phyloP scores from a whole-genome alignment of 192 early-diverging fungal species.

The Backusella liffmaniae region DNA sequence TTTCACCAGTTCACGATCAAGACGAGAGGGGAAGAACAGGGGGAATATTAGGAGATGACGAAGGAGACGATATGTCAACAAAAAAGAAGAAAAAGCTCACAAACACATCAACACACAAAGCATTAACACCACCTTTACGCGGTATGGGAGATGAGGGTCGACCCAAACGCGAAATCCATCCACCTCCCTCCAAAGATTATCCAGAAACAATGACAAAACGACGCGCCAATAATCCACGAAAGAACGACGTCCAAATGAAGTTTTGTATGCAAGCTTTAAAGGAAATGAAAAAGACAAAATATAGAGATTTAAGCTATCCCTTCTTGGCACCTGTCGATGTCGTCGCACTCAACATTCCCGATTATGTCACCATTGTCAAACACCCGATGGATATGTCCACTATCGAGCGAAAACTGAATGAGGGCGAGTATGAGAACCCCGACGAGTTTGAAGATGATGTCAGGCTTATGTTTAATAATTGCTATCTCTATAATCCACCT shows the following conservation, averaged over 20 bases:
- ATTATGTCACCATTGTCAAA: slow-evolving; percentile 83
- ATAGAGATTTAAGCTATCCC: slow-evolving; percentile 68
- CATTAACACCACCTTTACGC: slow-evolving; percentile 10
- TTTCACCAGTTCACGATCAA: slow-evolving; percentile 13
- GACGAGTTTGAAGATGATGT: slow-evolving; percentile 77
- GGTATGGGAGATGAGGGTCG: slow-evolving; percentile 52
- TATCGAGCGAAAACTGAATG: slow-evolving; percentile 67
- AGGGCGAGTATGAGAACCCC: slow-evolving; percentile 56
- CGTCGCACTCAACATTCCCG: slow-evolving; percentile 78
- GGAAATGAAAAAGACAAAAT: slow-evolving; percentile 68
- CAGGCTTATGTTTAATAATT: slow-evolving; percentile 83
- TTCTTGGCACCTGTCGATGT: slow-evolving; percentile 88
- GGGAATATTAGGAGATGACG: not conserved
- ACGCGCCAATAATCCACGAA: slow-evolving; percentile 32
- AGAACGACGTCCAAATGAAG: slow-evolving; percentile 58
- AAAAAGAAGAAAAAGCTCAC: not conserved
- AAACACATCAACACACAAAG: not conserved
- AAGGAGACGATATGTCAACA: not conserved
- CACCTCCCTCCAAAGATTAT: slow-evolving; percentile 54
- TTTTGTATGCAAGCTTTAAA: slow-evolving; percentile 60
- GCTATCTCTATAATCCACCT: slow-evolving; percentile 77
- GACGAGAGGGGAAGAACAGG: not conserved
- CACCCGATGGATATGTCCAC: slow-evolving; percentile 90
- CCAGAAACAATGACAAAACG: slow-evolving; percentile 38
- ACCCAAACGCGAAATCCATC: slow-evolving; percentile 67